Evolutionary conservation across 352 stramenopile genomes (phyloP).

Genomic region (Pythium coloratum): DNA sequence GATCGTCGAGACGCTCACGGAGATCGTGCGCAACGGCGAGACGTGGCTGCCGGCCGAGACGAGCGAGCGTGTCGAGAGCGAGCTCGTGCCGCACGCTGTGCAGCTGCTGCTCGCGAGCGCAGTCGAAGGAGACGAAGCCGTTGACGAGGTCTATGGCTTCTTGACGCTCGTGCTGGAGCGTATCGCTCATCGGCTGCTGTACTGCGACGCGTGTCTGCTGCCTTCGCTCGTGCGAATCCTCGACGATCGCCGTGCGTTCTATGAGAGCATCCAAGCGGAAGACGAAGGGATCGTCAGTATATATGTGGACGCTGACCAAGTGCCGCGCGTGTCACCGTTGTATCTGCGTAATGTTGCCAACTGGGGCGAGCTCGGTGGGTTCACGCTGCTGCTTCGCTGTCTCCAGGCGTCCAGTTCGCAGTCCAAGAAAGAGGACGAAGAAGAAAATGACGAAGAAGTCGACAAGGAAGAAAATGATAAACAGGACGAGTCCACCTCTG

Average conservation of each 20-base stretch:
- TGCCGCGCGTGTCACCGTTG: slow-evolving; percentile 32
- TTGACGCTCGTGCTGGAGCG: slow-evolving; percentile 45
- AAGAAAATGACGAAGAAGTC: background rate
- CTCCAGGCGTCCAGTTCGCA: slow-evolving; percentile 25
- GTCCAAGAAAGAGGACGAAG: slow-evolving; percentile 7
- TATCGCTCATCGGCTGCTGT: slow-evolving; percentile 30
- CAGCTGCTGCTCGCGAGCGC: slow-evolving; percentile 44
- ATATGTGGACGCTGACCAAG: slow-evolving; percentile 9
- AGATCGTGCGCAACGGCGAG: slow-evolving; percentile 24
- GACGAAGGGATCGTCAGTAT: background rate
- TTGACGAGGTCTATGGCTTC: slow-evolving; percentile 47
- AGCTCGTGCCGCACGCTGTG: slow-evolving; percentile 60
- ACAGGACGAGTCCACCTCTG: background rate
- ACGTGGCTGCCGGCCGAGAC: slow-evolving; percentile 29
- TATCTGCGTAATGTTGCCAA: slow-evolving; percentile 53
- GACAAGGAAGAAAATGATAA: slow-evolving; percentile 4
- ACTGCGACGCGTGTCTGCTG: slow-evolving; percentile 42
- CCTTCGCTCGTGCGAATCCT: slow-evolving; percentile 53
- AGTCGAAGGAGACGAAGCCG: slow-evolving; percentile 19
- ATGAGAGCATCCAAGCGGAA: slow-evolving; percentile 29
- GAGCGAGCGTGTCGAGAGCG: slow-evolving; percentile 41
- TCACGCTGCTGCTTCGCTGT: slow-evolving; percentile 48
- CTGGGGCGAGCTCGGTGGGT: slow-evolving; percentile 57
- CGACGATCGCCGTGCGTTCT: slow-evolving; percentile 62
- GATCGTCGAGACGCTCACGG: slow-evolving; percentile 4